A percentile compares a stretch with the other conserved stretches of the same genome.
Conservation (phyloP, 208 protist species). For the Endotrypanum monterogeii region DNA sequence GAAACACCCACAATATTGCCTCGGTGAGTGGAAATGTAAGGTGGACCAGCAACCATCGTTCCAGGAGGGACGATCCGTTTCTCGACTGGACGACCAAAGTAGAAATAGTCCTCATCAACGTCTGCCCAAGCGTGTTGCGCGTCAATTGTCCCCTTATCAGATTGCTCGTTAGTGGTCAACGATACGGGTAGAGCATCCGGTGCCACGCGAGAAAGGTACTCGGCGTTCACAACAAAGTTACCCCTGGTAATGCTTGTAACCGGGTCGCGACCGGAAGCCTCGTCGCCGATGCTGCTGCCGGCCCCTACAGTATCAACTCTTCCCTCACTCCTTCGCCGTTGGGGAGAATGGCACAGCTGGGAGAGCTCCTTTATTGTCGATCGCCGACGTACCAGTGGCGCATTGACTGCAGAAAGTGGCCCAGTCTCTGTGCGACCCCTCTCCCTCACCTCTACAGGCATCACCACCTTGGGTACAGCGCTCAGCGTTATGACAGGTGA, state of each 20-base stretch:
- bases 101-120: constrained; percentile 84
- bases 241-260: constrained; percentile 55
- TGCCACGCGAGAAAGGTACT: constrained; percentile 38
- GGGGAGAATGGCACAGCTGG: constrained; percentile 22
- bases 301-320: not conserved
- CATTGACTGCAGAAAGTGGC: not conserved
- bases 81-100: constrained; percentile 57
- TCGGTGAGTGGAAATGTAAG: constrained; percentile 6
- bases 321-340: not conserved
- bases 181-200: constrained; percentile 4
- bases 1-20: constrained; percentile 27
- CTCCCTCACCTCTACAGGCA: not conserved
- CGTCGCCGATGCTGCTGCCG: not conserved
- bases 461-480: constrained; percentile 18
- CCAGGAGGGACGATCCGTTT: constrained; percentile 4
- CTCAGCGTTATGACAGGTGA: constrained; percentile 15
- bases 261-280: constrained; percentile 21
- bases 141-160: not conserved
- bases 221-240: constrained; percentile 56
- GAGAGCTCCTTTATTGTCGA: constrained; percentile 39
- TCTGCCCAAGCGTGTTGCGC: constrained; percentile 34
- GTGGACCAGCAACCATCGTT: constrained; percentile 5
- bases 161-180: not conserved
- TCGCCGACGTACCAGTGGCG: constrained; percentile 7
- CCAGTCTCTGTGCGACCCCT: not conserved